Conservation (phyloP, 495 filamentous ascomycete species). For the Tuber magnatum region DNA sequence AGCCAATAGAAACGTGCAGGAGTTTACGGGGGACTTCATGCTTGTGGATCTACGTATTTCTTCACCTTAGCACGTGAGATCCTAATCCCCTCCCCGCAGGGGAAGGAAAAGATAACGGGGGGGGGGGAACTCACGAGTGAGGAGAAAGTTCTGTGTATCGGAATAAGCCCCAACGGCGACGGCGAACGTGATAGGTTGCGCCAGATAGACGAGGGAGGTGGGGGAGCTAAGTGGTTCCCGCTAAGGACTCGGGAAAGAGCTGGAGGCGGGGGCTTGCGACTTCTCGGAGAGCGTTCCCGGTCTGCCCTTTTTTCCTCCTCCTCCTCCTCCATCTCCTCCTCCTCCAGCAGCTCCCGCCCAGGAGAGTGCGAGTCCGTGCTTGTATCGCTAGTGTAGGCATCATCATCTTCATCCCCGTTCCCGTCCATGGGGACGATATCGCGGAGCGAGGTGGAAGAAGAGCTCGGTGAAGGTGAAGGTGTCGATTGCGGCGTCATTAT, state of each 20-base stretch:
- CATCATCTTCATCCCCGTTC: not conserved
- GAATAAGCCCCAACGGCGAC: constrained; percentile 86
- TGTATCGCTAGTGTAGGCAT: not conserved
- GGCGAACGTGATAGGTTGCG: constrained; percentile 78
- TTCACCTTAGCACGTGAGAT: not conserved
- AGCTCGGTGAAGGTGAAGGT: not conserved
- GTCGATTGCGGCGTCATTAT: not conserved
- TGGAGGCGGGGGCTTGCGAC: constrained; percentile 19
- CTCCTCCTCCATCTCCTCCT: not conserved
- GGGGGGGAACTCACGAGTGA: constrained; percentile 49
- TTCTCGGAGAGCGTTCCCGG: constrained; percentile 23
- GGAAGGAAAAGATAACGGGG: not conserved
- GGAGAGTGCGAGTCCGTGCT: constrained; percentile 1
- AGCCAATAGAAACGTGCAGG: constrained; percentile 90
- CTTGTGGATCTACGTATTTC: constrained; percentile 50
- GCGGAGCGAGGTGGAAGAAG: not conserved
- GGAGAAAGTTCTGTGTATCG: constrained; percentile 73
- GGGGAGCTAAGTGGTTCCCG: constrained; percentile 15
- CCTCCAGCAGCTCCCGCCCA: not conserved
- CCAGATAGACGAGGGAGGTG: constrained; percentile 45
- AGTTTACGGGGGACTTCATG: constrained; percentile 71
- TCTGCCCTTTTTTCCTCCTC: constrained; percentile 13
- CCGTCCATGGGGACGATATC: not conserved
- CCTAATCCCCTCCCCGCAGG: not conserved
- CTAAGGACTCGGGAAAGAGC: constrained; percentile 18